A percentile compares a stretch with the other conserved stretches of the same genome.
These are phyloP conservation scores for Acanthamoeba healyi DNA, from an alignment of 208 protist species.

Conservation along the genomic window DNA sequence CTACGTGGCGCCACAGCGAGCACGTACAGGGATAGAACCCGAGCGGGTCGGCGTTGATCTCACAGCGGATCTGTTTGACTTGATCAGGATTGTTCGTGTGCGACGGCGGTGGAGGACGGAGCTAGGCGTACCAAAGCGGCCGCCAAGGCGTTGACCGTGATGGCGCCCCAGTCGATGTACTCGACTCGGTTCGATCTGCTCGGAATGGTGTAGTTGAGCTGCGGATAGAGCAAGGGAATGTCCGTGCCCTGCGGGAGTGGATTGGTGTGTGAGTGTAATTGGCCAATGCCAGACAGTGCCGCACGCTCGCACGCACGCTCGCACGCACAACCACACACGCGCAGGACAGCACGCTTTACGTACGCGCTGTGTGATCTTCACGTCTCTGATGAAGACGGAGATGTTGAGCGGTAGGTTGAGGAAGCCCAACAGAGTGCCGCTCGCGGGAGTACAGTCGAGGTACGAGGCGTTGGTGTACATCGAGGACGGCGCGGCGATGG, in stretches of 20 bases:
- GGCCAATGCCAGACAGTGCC: too few relatives aligned
- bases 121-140: slow-evolving; percentile 39
- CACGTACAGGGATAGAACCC: slow-evolving; percentile 66
- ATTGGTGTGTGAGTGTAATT: too few relatives aligned
- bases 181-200: not conserved
- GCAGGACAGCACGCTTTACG: not conserved
- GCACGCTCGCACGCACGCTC: too few relatives aligned
- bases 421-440: not conserved
- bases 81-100: not conserved
- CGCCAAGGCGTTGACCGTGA: slow-evolving; percentile 66
- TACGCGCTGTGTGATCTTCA: slow-evolving; percentile 54
- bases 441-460: not conserved
- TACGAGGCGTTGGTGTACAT: not conserved
- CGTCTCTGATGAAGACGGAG: slow-evolving; percentile 73
- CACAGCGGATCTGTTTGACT: not conserved
- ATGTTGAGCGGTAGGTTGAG: not conserved
- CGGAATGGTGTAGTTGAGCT: slow-evolving; percentile 74
- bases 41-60: slow-evolving; percentile 75
- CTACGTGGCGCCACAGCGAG: too few relatives aligned
- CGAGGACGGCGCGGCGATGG: not conserved
- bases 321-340: too few relatives aligned
- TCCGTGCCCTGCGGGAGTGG: not conserved
- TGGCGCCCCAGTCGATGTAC: slow-evolving; percentile 53
- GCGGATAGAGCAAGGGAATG: slow-evolving; percentile 63
- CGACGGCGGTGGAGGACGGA: not conserved